These are phyloP conservation scores for Parathielavia hyrcaniae DNA, from an alignment of 495 filamentous ascomycete genomes.

Conservation along the genomic window DNA sequence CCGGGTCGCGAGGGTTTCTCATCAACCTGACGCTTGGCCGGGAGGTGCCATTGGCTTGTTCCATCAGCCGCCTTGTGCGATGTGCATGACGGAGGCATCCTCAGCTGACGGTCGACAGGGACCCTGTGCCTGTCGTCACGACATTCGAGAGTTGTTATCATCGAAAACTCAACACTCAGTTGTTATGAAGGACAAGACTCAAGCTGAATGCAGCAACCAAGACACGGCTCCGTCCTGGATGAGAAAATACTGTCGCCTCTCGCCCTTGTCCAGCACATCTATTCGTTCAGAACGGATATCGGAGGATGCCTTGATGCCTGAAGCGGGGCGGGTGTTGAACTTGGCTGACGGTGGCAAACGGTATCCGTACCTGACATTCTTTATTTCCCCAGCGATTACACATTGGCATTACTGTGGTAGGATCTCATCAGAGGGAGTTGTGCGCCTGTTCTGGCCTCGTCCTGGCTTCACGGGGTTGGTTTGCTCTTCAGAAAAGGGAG, in stretches of 20 bases:
- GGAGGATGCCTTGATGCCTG: slow-evolving; percentile 12
- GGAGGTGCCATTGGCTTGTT: slow-evolving; percentile 23
- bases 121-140: not conserved
- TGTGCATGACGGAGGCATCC: slow-evolving; percentile 21
- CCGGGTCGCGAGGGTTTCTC: slow-evolving; percentile 14
- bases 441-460: not conserved
- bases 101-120: not conserved
- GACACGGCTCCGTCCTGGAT: no score
- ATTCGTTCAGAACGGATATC: slow-evolving; percentile 3
- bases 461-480: not conserved
- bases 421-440: not conserved
- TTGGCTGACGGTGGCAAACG: no score
- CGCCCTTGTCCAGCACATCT: slow-evolving; percentile 3
- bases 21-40: slow-evolving; percentile 20
- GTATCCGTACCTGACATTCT: no score
- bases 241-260: no score
- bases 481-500: not conserved
- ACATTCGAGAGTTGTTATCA: not conserved
- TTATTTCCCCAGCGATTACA: no score
- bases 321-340: slow-evolving; percentile 25
- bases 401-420: no score
- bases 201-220: no score
- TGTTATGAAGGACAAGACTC: no score
- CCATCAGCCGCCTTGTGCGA: slow-evolving; percentile 28
- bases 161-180: no score